These are phyloP conservation scores for bread wheat (Triticum aestivum) DNA, from an alignment of 176 grass and related monocot species.

Conservation along the genomic window IWGSC_CS_RefSeq_v2.1 NC_057799.1:419447544-419448043, in stretches of 20 bases:
- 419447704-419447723: neutral
- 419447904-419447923: constrained; percentile 26
- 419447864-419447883: no score
- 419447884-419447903: neutral
- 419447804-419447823: neutral
- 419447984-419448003: constrained; percentile 69
- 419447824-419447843: neutral
- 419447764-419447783: neutral
- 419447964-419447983: constrained; percentile 59
- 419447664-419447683: constrained; percentile 68
- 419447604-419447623: constrained; percentile 73
- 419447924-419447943: constrained; percentile 60
- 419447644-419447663: constrained; percentile 73
- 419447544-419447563: constrained; percentile 63
- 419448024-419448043: constrained; percentile 62
- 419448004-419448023: constrained; percentile 62
- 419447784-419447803: neutral
- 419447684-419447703: constrained; percentile 59
- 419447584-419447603: constrained; percentile 55
- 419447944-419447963: constrained; percentile 68
- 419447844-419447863: neutral
- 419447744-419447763: neutral
- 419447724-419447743: neutral
- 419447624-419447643: constrained; percentile 87
- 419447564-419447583: constrained; percentile 50